Evolutionary conservation across 1,139 yeast genomes (phyloP), one percentile per base, ranked within the genome.

Genomic region (Nakaseomyces glabratus): DNA sequence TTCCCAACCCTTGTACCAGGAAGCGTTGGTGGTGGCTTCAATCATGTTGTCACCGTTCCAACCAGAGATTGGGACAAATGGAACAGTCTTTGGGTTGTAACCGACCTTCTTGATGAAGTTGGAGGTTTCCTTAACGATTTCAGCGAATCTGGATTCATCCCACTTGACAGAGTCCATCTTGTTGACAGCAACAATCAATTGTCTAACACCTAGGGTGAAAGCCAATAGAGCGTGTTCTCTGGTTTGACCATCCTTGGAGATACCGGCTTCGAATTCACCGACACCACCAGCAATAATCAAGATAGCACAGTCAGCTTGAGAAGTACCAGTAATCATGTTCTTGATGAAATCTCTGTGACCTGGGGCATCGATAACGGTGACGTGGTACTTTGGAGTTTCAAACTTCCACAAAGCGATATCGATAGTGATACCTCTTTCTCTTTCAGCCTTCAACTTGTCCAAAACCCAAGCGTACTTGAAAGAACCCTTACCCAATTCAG

Each of bases 191-290:
- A 90, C 95, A 48, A 90, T 69, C 54, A 90, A 73, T 62, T 79
- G 82, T 68, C 84, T 86, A 43, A 90, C 95, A 66, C 98, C 98
- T 65, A 90, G 95, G 41, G 96, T 90, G 73, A 84, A 90, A 49
- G 98, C 97, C 61, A 90, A 73, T 48, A 90, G 71, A 30, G 98
- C 98, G 62, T 90, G 98, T 70, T 90, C 98, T 68, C 97, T 80
- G 45, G 98, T 88, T 68, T 90, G 97, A 48, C 98, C 98, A 53
- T 97, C 97, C 68, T 88, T 84, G 69, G 93, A 97, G 61, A 90
- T 90, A 46, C 98, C 98, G 43, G 98, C 93, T 69, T 90, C 98
- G 66, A 88, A 90, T 64, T 90, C 98, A 65, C 98, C 98, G 67
- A 86, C 86, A 73, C 98, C 84, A 43, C 97, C 97, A 48, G 95